Conservation (phyloP, 108 stramenopile species). For the Schizochytrium sp. region DNA sequence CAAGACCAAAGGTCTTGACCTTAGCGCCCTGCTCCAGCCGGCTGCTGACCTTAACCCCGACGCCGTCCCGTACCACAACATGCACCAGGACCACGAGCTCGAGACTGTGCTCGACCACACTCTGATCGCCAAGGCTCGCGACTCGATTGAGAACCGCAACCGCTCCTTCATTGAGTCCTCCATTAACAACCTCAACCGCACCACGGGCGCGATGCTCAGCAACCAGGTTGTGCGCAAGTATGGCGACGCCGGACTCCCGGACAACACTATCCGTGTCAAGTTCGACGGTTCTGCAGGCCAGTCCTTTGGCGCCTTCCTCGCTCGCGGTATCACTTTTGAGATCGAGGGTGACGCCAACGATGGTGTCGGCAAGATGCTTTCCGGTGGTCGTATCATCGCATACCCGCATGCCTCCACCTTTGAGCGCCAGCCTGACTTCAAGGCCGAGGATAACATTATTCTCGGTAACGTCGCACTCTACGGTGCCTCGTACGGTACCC, state of each 20-base stretch:
- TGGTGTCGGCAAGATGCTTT: conserved; percentile 92
- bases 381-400: conserved; percentile 85
- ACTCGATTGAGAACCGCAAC: conserved; percentile 67
- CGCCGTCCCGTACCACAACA: conserved; percentile 21
- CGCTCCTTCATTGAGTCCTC: conserved; percentile 56
- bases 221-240: conserved; percentile 79
- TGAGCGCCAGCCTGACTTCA: conserved; percentile 54
- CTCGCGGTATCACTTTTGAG: conserved; percentile 82
- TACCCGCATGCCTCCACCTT: conserved; percentile 53
- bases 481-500: conserved; percentile 86
- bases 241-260: conserved; percentile 84
- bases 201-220: conserved; percentile 85
- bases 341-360: conserved; percentile 94
- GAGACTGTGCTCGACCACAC: conserved; percentile 69
- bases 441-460: conserved; percentile 78
- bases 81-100: conserved; percentile 73
- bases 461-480: conserved; percentile 90
- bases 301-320: conserved; percentile 82
- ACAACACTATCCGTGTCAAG: conserved; percentile 82
- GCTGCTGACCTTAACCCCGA: conserved; percentile 77
- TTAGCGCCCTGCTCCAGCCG: conserved; percentile 78
- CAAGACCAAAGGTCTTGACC: conserved; percentile 88
- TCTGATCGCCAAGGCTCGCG: conserved; percentile 67
- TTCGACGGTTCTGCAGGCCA: conserved; percentile 85
- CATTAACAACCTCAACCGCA: conserved; percentile 80